Conservation (phyloP, 2,329 filamentous ascomycete species). For the Verticillium dahliae region DNA sequence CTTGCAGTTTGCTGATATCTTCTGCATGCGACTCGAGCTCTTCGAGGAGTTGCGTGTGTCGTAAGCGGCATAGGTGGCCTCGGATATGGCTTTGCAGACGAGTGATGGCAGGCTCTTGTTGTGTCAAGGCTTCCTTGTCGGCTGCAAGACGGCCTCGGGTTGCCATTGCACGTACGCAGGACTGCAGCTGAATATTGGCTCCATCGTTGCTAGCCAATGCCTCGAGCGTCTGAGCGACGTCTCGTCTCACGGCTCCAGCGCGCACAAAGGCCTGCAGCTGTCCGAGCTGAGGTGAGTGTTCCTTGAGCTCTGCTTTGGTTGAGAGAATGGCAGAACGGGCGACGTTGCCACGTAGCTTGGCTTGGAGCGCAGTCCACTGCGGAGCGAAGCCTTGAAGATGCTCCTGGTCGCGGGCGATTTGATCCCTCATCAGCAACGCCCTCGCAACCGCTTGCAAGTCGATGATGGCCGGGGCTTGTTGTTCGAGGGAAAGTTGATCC, state of each 20-base stretch:
- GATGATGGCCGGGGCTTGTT: constrained; percentile 41
- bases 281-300: constrained; percentile 35
- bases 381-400: constrained; percentile 42
- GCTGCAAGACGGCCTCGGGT: constrained; percentile 41
- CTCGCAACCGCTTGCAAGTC: constrained; percentile 61
- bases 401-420: constrained; percentile 43
- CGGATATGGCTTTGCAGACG: constrained; percentile 62
- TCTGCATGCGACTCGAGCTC: constrained; percentile 63
- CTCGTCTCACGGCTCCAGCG: constrained; percentile 46
- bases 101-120: constrained; percentile 49
- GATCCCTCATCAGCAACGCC: constrained; percentile 52
- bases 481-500: constrained; percentile 45
- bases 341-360: constrained; percentile 39
- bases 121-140: constrained; percentile 49
- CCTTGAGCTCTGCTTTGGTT: constrained; percentile 40
- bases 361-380: constrained; percentile 44
- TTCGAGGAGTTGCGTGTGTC: constrained; percentile 57
- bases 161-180: constrained; percentile 54
- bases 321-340: constrained; percentile 36
- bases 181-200: constrained; percentile 47
- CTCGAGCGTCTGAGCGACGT: constrained; percentile 40
- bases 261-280: constrained; percentile 46
- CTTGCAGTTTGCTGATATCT: constrained; percentile 66
- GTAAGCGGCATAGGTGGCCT: constrained; percentile 57
- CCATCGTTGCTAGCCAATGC: constrained; percentile 38